Base-by-base conservation (phyloP, 345 rosid species). In the Passiflora organensis region DNA sequence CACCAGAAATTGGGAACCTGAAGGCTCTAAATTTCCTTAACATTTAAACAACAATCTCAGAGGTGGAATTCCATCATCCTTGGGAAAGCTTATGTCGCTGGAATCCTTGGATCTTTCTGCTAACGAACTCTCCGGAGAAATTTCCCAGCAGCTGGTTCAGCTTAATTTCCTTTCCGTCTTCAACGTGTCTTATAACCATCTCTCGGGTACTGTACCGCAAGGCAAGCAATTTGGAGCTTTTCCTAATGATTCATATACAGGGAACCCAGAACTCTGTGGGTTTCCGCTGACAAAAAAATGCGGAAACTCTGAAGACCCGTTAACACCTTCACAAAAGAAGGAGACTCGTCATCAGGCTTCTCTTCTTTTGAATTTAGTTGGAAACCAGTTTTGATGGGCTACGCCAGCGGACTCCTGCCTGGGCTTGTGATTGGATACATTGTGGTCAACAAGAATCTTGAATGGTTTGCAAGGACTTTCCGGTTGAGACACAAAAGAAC, bases 61-160 rank as follows among this genome's bases (percentile, higher is more conserved):
- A 0, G 89, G 87, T 1, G 78, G 79, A 6, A 53, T 53, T 15
- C 56, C 56, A 53, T 19, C 23, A 1, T 58, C 47, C 1, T 2
- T 53, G 15, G 17, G 24, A 12, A 12, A 42, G 2, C 32, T 55
- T 1, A 2, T 34, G 6, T 1, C 4, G 16, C 46, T 55, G 18
- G 45, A 37, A 2, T 55, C 38, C 4, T 21, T 55, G 21, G 22
- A 39, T 39, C 37, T 55, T 6, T 55, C 58, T 8, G 4, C 10
- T 5, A 55, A 55, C 47, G n/a, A 39, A 6, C 17, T 55, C 25
- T 5, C 47, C 4, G 46, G 58, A n/a, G 32, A 37, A n/a, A 55
- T 55, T 14, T 32, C 58, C 6, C 47, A 22, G 6, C 32, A 32
- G n/a, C 16, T 25, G 20, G 38, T 18, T 8, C 17, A 9, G 13